These are phyloP conservation scores for Aureobasidium sp. DNA, from an alignment of 2,329 filamentous ascomycete genomes.

Conservation along the genomic window DNA sequence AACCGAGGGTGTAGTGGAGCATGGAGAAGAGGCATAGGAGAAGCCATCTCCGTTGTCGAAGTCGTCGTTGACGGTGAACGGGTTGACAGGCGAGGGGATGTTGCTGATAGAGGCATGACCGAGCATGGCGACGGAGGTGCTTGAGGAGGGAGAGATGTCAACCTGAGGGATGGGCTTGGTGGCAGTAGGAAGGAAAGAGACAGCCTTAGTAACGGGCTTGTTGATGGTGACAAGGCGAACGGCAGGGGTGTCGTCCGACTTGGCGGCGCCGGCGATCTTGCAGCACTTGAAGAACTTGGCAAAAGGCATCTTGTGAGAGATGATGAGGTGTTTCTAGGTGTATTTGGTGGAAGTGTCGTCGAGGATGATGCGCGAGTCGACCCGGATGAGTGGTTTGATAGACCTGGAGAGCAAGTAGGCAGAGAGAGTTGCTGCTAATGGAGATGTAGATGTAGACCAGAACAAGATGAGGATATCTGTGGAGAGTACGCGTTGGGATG, in stretches of 20 bases:
- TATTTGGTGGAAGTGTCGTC: neutral
- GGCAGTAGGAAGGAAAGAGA: neutral
- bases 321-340: neutral
- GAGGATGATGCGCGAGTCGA: neutral
- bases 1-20: neutral
- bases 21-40: neutral
- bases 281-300: neutral
- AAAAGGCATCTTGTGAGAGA: neutral
- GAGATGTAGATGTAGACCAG: neutral
- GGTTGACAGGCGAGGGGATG: neutral
- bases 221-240: neutral
- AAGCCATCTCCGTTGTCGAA: neutral
- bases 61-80: neutral
- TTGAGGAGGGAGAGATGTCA: neutral
- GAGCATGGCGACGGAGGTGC: neutral
- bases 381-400: neutral
- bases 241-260: neutral
- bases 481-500: neutral
- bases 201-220: neutral
- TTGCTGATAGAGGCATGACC: neutral
- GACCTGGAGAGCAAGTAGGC: no score
- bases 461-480: neutral
- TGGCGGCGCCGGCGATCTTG: neutral
- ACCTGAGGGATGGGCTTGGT: neutral
- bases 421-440: neutral